Base-by-base conservation (phyloP, 768 basidiomycete species). In the Tephrocybe sp. region DNA sequence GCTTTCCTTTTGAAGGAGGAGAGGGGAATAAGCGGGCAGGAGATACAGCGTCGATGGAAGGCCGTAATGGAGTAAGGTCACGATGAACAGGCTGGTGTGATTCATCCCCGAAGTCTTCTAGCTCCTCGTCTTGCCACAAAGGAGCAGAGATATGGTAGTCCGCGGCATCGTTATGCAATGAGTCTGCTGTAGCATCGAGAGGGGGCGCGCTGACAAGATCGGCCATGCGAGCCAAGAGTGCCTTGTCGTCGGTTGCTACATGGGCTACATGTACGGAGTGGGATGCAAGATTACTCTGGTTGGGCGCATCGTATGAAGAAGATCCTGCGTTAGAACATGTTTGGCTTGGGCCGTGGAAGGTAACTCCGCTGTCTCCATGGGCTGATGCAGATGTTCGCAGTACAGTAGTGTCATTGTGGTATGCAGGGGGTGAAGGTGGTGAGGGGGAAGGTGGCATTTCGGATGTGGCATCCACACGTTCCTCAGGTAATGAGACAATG, bases 161-260 rank as follows among this genome's bases (percentile, higher is more conserved):
- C 1, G 64, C 47, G 11, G 61, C 44, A 41, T 57, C 47, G 22
- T 36, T 30, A 40, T 54, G 49, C 19, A 42, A 43, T 16, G 63
- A 49, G 16, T 49, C 46, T 11, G 50, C 34, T n/a, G n/a, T n/a
- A 27, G 40, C 57, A 29, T 68, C 66, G 21, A 50, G 39, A 5
- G 76, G 76, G n/a, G 83, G 83, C 16, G 73, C 73, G 52, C 80
- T 83, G 29, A 77, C 80, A 24, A 79, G 54, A 29, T 70, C 70
- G 1, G 70, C 75, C 34, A 85, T 68, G 27, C 72, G 74, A 21
- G 78, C 80, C 34, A 86, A 71, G n/a, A 76, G 54, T 0, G 67
- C 60, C 60, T 86, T 86, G 63, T 86, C 84, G 60, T 86, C 84
- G 1, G 75, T 83, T 15, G 84, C 83, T 40, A 86, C 69, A 59